A percentile compares a stretch with the other conserved stretches of the same genome.
Conservation (phyloP, 2,329 filamentous ascomycete genomes). For the Chrysosphaeria jannelii region DNA sequence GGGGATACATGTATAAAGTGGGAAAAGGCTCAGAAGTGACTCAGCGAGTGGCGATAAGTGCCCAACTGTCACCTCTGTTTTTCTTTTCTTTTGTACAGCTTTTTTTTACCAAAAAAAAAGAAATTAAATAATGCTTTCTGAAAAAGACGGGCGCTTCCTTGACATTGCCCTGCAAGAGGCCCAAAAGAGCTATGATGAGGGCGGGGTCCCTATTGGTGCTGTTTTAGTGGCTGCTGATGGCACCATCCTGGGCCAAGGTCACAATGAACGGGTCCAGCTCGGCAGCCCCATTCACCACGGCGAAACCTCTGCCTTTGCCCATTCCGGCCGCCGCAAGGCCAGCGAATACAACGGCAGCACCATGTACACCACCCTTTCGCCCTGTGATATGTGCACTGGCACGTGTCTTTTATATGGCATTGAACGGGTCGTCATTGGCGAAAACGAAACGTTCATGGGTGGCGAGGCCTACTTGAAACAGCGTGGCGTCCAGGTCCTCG, state of each 20-base stretch:
- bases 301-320: constrained; percentile 47
- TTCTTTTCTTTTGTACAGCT: no score
- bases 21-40: no score
- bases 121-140: constrained; percentile 3
- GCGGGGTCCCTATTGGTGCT: constrained; percentile 20
- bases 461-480: constrained; percentile 39
- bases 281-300: constrained; percentile 39
- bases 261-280: constrained; percentile 49
- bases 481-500: constrained; percentile 42
- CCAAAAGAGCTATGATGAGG: constrained; percentile 13
- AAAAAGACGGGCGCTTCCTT: constrained; percentile 4
- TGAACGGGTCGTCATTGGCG: constrained; percentile 42
- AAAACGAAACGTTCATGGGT: constrained; percentile 46
- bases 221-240: constrained; percentile 37
- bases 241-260: constrained; percentile 37
- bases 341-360: constrained; percentile 35
- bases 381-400: constrained; percentile 59
- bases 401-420: constrained; percentile 52
- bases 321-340: constrained; percentile 40
- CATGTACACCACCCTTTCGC: constrained; percentile 61
- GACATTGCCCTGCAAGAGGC: constrained; percentile 17
- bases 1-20: no score
- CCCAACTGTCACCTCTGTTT: no score
- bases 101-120: no score
- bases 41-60: no score